Evolutionary conservation across 768 basidiomycete species (phyloP).

Genomic region (Sporobolomyces pararoseus): DNA sequence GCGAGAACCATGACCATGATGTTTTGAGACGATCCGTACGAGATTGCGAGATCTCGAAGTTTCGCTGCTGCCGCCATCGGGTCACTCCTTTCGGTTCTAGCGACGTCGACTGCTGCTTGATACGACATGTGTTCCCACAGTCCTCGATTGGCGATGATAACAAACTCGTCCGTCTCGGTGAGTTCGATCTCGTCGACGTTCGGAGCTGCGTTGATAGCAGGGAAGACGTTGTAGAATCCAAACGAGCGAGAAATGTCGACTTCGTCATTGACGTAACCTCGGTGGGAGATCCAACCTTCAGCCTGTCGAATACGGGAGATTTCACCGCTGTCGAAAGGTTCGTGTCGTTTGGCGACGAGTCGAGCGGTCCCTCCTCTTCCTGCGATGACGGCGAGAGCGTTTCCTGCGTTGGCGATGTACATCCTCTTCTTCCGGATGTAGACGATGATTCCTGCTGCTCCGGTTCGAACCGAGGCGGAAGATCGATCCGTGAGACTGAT

Average conservation of each 20-base stretch:
- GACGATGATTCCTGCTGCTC: conserved; percentile 78
- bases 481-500: conserved; percentile 33
- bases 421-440: conserved; percentile 75
- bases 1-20: conserved; percentile 98
- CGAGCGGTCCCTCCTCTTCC: conserved; percentile 63
- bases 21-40: conserved; percentile 87
- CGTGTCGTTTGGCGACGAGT: conserved; percentile 72
- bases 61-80: conserved; percentile 94
- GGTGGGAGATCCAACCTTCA: conserved; percentile 90
- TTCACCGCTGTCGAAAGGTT: conserved; percentile 82
- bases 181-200: conserved; percentile 67
- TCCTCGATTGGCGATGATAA: conserved; percentile 88
- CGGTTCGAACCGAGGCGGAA: conserved; percentile 57
- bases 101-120: conserved; percentile 95
- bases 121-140: conserved; percentile 91
- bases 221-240: conserved; percentile 83
- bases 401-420: conserved; percentile 85
- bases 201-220: conserved; percentile 84
- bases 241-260: conserved; percentile 88
- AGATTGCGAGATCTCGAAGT: conserved; percentile 90
- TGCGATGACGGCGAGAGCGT: conserved; percentile 68
- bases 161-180: conserved; percentile 83
- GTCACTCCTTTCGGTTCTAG: conserved; percentile 65
- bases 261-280: conserved; percentile 85
- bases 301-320: conserved; percentile 80